These are phyloP conservation scores for Liriodendron chinense DNA, from an alignment of 164 flowering plant genomes.

Conservation along the genomic window DNA sequence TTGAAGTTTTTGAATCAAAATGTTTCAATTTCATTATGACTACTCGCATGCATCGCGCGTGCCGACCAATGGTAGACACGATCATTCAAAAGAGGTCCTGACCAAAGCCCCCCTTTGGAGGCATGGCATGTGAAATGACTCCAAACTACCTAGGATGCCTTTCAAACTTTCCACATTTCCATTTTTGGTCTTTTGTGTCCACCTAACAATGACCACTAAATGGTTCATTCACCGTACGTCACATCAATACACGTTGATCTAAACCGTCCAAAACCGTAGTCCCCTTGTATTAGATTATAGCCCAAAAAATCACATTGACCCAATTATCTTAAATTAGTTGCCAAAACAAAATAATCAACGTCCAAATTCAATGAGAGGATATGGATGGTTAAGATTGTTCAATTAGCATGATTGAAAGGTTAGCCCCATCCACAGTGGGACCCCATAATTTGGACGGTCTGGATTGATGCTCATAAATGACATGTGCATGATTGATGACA, in stretches of 20 bases:
- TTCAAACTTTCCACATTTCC: no score
- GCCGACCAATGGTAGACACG: not conserved
- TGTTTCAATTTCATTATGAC: no score
- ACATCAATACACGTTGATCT: not conserved
- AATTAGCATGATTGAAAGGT: not conserved
- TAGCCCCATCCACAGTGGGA: not conserved
- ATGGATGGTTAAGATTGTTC: not conserved
- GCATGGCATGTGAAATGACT: not conserved
- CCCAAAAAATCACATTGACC: no score
- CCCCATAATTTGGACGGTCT: not conserved
- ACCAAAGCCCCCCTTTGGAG: not conserved
- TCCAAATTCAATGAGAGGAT: no score
- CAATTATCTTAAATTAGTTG: no score
- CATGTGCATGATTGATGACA: no score
- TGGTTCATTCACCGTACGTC: not conserved
- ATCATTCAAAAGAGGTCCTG: not conserved
- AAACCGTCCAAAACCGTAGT: not conserved
- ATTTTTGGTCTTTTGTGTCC: no score
- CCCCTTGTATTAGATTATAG: no score
- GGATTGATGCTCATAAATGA: not conserved
- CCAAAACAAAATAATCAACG: no score
- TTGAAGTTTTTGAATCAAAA: no score
- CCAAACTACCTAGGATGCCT: no score
- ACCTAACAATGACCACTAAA: no score
- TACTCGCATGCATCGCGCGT: not conserved